Percentiles rank a stretch among this genome's conserved stretches.
Evolutionary conservation across 1,284 basidiomycete species (phyloP).

Genomic region (Pseudozyma hubeiensis): DNA sequence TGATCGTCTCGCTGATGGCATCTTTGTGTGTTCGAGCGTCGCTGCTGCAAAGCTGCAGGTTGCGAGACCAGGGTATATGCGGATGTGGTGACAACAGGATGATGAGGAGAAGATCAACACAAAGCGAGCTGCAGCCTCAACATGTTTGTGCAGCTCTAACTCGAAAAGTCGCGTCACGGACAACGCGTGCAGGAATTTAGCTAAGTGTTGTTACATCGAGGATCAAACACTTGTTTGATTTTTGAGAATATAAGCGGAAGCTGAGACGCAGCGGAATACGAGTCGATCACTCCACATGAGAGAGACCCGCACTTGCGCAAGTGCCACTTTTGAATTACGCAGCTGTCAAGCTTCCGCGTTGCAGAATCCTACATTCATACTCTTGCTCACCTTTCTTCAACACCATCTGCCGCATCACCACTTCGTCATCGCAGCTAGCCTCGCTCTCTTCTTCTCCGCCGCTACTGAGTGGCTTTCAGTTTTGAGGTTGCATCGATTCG

Average conservation of each 20-base stretch:
- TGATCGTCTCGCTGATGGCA: slow-evolving; percentile 28
- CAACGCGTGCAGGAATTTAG: slow-evolving; percentile 22
- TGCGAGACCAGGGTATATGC: slow-evolving; percentile 1
- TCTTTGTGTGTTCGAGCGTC: not conserved
- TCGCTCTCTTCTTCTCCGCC: not conserved
- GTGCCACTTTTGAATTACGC: slow-evolving; percentile 34
- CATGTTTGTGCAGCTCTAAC: not conserved
- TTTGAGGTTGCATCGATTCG: not conserved
- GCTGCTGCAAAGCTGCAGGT: not conserved
- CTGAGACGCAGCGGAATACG: slow-evolving; percentile 7
- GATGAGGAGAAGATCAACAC: slow-evolving; percentile 27
- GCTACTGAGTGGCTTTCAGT: no score
- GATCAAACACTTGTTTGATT: not conserved
- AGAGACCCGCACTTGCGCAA: slow-evolving; percentile 29
- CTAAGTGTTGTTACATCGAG: slow-evolving; percentile 17
- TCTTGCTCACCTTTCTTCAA: not conserved
- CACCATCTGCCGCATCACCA: not conserved
- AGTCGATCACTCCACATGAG: slow-evolving; percentile 48
- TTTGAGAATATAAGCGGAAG: slow-evolving; percentile 6
- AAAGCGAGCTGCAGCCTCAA: not conserved
- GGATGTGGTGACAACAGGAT: not conserved
- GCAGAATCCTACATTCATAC: not conserved
- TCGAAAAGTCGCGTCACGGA: slow-evolving; percentile 18
- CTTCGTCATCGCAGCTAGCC: not conserved
- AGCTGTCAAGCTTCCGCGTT: slow-evolving; percentile 4